A percentile compares a stretch with the other conserved stretches of the same genome.
These are phyloP conservation scores for Cyclocybe aegerita DNA, from an alignment of 768 basidiomycete genomes.

Conservation along the genomic window DNA sequence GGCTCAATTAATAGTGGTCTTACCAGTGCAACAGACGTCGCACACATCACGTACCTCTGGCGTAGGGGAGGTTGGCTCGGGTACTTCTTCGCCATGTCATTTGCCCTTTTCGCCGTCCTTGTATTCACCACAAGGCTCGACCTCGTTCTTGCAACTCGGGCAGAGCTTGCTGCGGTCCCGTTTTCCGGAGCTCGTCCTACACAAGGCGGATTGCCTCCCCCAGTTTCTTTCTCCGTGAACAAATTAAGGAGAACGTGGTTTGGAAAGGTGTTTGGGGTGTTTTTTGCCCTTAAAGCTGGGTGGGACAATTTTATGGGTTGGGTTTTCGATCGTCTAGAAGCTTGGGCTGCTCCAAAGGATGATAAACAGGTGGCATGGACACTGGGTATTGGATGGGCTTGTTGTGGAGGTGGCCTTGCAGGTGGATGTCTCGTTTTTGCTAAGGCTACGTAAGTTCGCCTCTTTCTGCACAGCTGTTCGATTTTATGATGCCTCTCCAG, in stretches of 20 bases:
- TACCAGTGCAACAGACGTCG: slow-evolving; percentile 67
- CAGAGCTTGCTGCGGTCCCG: slow-evolving; percentile 65
- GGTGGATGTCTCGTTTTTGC: slow-evolving; percentile 88
- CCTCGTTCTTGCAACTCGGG: slow-evolving; percentile 65
- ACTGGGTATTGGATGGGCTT: slow-evolving; percentile 92
- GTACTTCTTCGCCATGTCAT: slow-evolving; percentile 81
- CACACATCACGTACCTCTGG: slow-evolving; percentile 83
- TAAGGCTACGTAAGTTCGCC: slow-evolving; percentile 57
- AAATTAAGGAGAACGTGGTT: slow-evolving; percentile 19
- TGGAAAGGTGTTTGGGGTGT: slow-evolving; percentile 18
- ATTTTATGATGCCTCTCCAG: slow-evolving; percentile 29
- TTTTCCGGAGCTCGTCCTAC: slow-evolving; percentile 17
- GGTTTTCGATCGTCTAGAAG: slow-evolving; percentile 64
- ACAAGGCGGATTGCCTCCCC: slow-evolving; percentile 20
- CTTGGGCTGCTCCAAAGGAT: slow-evolving; percentile 75
- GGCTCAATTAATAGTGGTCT: slow-evolving; percentile 84
- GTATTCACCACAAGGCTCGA: slow-evolving; percentile 74
- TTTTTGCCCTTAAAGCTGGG: slow-evolving; percentile 27
- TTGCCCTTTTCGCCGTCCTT: slow-evolving; percentile 64
- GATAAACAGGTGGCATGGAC: slow-evolving; percentile 90
- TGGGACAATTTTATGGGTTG: slow-evolving; percentile 51
- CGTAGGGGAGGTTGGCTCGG: slow-evolving; percentile 85
- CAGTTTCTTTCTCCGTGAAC: slow-evolving; percentile 8
- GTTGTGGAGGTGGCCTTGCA: slow-evolving; percentile 87
- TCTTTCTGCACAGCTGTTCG: neutral